These are phyloP conservation scores for Rhizopogon salebrosus DNA, from an alignment of 768 basidiomycete genomes.

Conservation along the genomic window DNA sequence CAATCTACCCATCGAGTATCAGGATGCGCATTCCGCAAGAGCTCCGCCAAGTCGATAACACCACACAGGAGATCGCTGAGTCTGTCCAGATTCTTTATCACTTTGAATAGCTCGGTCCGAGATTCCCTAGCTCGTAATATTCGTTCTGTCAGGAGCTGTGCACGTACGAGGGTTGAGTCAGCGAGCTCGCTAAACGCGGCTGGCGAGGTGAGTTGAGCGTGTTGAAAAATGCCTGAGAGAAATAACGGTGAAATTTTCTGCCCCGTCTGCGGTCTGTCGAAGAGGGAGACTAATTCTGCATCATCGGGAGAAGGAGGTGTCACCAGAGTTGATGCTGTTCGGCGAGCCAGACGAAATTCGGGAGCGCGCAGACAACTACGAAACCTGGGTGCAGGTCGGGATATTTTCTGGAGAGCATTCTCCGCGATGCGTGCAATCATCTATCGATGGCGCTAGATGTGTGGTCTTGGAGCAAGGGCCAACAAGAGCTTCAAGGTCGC, in stretches of 20 bases:
- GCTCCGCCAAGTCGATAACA: slow-evolving; percentile 94
- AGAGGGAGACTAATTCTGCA: slow-evolving; percentile 58
- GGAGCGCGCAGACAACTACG: slow-evolving; percentile 37
- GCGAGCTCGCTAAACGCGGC: slow-evolving; percentile 66
- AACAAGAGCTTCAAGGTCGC: not conserved
- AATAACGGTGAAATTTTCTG: slow-evolving; percentile 37
- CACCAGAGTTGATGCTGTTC: slow-evolving; percentile 34
- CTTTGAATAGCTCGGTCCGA: slow-evolving; percentile 69
- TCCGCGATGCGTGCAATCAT: slow-evolving; percentile 35
- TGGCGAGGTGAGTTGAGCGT: slow-evolving; percentile 67
- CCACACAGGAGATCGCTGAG: slow-evolving; percentile 94
- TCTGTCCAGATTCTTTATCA: slow-evolving; percentile 94
- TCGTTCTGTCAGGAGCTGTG: slow-evolving; percentile 77
- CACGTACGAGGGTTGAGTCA: slow-evolving; percentile 74
- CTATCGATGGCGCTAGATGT: slow-evolving; percentile 1
- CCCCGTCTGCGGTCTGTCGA: slow-evolving; percentile 55
- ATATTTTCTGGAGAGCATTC: slow-evolving; percentile 35
- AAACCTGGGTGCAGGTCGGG: slow-evolving; percentile 33
- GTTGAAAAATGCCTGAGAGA: slow-evolving; percentile 80
- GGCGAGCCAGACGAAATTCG: slow-evolving; percentile 15
- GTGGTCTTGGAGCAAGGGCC: not conserved
- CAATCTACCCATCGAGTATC: slow-evolving; percentile 78
- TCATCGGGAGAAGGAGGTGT: slow-evolving; percentile 63
- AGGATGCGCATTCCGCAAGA: slow-evolving; percentile 90
- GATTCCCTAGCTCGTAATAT: slow-evolving; percentile 73